Evolutionary conservation across 305 asterid species (phyloP).

Genomic region (Stenogyne calaminthoides): DNA sequence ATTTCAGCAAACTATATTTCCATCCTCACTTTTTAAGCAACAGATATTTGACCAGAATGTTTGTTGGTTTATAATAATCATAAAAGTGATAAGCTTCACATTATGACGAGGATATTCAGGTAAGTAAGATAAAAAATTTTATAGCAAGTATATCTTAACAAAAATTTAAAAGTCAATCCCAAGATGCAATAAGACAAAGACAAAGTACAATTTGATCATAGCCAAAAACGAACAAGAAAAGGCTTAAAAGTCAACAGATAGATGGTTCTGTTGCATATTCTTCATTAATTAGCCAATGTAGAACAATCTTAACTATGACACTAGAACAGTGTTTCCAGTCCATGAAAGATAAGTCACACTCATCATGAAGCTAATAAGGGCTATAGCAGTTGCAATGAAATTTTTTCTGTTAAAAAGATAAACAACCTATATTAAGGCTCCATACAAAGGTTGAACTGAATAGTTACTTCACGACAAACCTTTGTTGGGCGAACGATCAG

Average conservation of each 20-base stretch:
- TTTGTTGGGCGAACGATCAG: slow-evolving; percentile 89
- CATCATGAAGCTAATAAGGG: slow-evolving; percentile 4
- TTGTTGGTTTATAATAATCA: slow-evolving; percentile 3
- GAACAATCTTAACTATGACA: neutral
- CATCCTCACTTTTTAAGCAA: neutral
- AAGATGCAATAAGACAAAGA: neutral
- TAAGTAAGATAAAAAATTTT: neutral
- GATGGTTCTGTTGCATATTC: slow-evolving; percentile 1
- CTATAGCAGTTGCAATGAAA: neutral
- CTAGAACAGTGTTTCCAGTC: slow-evolving; percentile 16
- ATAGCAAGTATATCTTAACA: neutral
- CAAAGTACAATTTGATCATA: neutral
- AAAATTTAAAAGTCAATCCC: neutral
- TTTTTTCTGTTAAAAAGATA: slow-evolving; percentile 8
- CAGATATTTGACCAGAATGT: neutral
- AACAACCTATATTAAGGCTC: slow-evolving; percentile 90
- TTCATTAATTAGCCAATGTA: neutral
- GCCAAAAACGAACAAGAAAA: neutral
- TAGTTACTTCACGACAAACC: slow-evolving; percentile 90
- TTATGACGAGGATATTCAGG: neutral
- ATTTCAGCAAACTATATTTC: neutral
- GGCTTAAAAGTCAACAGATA: neutral
- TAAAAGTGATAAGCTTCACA: slow-evolving; percentile 3
- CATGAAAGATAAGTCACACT: neutral
- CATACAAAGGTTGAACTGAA: slow-evolving; percentile 89